Conservation (phyloP, 2,329 filamentous ascomycete species). For the Orbilia javanica region DNA sequence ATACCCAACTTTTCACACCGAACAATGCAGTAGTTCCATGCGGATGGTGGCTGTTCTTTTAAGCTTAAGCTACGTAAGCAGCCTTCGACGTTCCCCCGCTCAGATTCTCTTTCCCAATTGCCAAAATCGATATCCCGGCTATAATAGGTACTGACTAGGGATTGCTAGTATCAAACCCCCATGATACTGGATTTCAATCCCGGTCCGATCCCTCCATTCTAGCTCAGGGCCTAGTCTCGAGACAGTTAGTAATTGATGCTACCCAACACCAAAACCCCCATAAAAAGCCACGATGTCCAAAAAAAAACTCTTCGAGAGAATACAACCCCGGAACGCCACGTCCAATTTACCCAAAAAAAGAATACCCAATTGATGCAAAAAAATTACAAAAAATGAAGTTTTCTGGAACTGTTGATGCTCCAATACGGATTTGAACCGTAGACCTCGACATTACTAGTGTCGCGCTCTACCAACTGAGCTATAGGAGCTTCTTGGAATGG, state of each 20-base stretch:
- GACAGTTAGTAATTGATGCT: background rate
- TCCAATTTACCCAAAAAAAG: conserved; percentile 14
- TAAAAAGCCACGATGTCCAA: conserved; percentile 28
- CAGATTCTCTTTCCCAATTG: too few species aligned
- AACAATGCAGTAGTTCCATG: conserved; percentile 5
- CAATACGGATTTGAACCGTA: conserved; percentile 42
- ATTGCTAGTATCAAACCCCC: too few species aligned
- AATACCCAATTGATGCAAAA: conserved; percentile 3
- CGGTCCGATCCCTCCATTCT: background rate
- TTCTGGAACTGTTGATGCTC: too few species aligned
- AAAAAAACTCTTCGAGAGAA: background rate
- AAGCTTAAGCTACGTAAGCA: conserved; percentile 4
- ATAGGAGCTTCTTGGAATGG: conserved; percentile 24
- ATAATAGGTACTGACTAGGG: too few species aligned
- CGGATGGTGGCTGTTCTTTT: background rate
- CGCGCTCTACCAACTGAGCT: conserved; percentile 54
- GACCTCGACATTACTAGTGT: conserved; percentile 55
- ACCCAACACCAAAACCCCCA: background rate
- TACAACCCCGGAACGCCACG: background rate
- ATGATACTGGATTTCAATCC: background rate
- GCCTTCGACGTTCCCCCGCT: too few species aligned
- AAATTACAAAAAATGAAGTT: background rate
- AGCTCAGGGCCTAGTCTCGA: background rate
- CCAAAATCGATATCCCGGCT: background rate
- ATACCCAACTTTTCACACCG: background rate